A percentile compares a stretch with the other conserved stretches of the same genome.
These are phyloP conservation scores for Dryas drummondii DNA, from an alignment of 306 rosid species.

Conservation along the genomic window DNA sequence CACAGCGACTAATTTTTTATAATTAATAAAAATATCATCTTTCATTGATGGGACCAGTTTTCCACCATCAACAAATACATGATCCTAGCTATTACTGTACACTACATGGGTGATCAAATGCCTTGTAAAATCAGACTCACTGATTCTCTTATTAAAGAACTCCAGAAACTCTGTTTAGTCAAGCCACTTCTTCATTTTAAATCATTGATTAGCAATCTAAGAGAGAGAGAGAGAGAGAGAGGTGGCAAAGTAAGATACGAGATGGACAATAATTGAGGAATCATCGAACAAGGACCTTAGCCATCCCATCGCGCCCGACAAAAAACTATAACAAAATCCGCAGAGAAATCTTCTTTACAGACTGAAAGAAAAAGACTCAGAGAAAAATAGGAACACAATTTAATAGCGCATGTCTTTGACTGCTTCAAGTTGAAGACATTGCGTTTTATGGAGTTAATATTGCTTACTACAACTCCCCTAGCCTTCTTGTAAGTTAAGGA, in stretches of 20 bases:
- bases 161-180: slow-evolving; percentile 8
- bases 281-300: slow-evolving; percentile 30
- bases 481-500: background rate
- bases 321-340: slow-evolving; percentile 25
- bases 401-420: slow-evolving; percentile 4
- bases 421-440: slow-evolving; percentile 7
- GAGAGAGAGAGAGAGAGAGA: background rate
- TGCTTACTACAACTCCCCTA: background rate
- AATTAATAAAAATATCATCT: no score
- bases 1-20: no score
- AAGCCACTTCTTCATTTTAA: slow-evolving; percentile 8
- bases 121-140: slow-evolving; percentile 5
- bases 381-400: slow-evolving; percentile 15
- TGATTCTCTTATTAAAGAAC: background rate
- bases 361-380: background rate
- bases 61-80: background rate
- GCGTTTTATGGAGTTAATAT: background rate
- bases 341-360: slow-evolving; percentile 19
- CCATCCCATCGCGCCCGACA: slow-evolving; percentile 36
- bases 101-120: background rate
- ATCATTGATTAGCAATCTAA: background rate
- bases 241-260: slow-evolving; percentile 8
- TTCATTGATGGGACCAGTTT: background rate
- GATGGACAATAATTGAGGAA: slow-evolving; percentile 25
- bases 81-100: background rate